These are phyloP conservation scores for Sugiyamaella qingdaonensis DNA, from an alignment of 805 yeast species.

Conservation along the genomic window DNA sequence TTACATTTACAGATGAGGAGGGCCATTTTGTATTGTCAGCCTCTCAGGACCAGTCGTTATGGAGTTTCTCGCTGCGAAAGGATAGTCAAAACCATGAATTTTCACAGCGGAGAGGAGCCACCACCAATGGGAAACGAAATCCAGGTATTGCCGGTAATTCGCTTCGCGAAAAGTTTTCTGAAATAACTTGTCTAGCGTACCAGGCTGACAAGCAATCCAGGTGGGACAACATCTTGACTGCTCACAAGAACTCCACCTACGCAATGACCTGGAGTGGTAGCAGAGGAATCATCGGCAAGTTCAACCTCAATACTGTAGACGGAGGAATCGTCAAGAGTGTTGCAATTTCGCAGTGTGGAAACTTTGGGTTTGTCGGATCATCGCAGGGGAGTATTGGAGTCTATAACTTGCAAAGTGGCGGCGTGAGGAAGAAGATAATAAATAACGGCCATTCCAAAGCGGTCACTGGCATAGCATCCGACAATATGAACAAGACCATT, in stretches of 20 bases:
- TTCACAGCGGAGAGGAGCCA: slow-evolving; percentile 56
- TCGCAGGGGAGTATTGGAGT: slow-evolving; percentile 78
- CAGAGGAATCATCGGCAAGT: slow-evolving; percentile 73
- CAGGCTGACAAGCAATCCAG: slow-evolving; percentile 75
- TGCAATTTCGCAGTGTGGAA: slow-evolving; percentile 87
- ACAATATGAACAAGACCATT: slow-evolving; percentile 85
- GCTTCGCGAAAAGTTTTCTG: slow-evolving; percentile 70
- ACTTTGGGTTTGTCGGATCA: slow-evolving; percentile 90
- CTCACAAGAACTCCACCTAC: slow-evolving; percentile 73
- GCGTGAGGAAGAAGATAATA: slow-evolving; percentile 61
- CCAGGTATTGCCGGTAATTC: slow-evolving; percentile 36
- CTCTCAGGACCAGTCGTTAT: slow-evolving; percentile 77
- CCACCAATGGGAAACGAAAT: slow-evolving; percentile 35
- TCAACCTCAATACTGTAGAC: slow-evolving; percentile 69
- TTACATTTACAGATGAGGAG: slow-evolving; percentile 71
- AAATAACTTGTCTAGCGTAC: slow-evolving; percentile 64
- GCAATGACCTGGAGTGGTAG: slow-evolving; percentile 91
- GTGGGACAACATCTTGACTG: slow-evolving; percentile 92
- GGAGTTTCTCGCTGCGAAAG: slow-evolving; percentile 90
- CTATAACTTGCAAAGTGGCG: slow-evolving; percentile 90
- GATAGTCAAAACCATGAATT: slow-evolving; percentile 95
- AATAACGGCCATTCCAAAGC: slow-evolving; percentile 58
- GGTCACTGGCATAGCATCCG: slow-evolving; percentile 84
- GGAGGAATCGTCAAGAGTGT: slow-evolving; percentile 70
- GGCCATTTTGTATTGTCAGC: slow-evolving; percentile 85